Evolutionary conservation across 2,329 filamentous ascomycete species (phyloP).

Genomic region (Scolecobasidium constrictum): DNA sequence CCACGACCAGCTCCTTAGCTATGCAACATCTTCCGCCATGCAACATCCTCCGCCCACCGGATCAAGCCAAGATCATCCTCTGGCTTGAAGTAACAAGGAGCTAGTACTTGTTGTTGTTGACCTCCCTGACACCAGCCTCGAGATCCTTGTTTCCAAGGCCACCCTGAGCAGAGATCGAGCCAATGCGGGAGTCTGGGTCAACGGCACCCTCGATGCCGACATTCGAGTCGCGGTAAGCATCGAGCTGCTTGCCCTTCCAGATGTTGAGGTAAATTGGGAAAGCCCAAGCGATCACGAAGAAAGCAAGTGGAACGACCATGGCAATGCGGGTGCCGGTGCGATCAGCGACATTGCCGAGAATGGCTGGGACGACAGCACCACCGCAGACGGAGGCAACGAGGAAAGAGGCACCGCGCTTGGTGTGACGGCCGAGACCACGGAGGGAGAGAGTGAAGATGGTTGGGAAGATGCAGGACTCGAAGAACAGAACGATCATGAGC

Average conservation of each 20-base stretch:
- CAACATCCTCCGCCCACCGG: too few relatives aligned
- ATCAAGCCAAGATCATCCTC: too few relatives aligned
- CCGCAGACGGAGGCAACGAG: constrained; percentile 25
- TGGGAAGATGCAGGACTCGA: constrained; percentile 28
- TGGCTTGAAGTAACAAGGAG: too few relatives aligned
- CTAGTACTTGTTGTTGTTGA: neutral
- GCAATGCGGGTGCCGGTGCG: constrained; percentile 21
- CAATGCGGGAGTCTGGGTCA: constrained; percentile 9
- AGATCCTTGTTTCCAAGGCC: neutral
- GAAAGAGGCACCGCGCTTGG: constrained; percentile 28
- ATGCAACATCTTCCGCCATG: too few relatives aligned
- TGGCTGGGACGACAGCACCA: constrained; percentile 24
- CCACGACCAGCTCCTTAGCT: too few relatives aligned
- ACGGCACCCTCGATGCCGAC: constrained; percentile 17
- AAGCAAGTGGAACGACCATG: constrained; percentile 24
- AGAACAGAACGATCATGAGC: constrained; percentile 27
- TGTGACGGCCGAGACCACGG: constrained; percentile 27
- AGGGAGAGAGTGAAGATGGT: constrained; percentile 27
- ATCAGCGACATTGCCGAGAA: constrained; percentile 25
- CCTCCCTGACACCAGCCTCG: constrained; percentile 3
- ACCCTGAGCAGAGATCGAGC: neutral
- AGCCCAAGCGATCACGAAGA: constrained; percentile 24
- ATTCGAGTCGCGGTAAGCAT: constrained; percentile 22
- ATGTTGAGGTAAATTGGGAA: constrained; percentile 27
- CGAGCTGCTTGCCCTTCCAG: constrained; percentile 22